Conservation (phyloP, 225 moss, liverwort and hornwort species). For the Ulota crispa region DNA sequence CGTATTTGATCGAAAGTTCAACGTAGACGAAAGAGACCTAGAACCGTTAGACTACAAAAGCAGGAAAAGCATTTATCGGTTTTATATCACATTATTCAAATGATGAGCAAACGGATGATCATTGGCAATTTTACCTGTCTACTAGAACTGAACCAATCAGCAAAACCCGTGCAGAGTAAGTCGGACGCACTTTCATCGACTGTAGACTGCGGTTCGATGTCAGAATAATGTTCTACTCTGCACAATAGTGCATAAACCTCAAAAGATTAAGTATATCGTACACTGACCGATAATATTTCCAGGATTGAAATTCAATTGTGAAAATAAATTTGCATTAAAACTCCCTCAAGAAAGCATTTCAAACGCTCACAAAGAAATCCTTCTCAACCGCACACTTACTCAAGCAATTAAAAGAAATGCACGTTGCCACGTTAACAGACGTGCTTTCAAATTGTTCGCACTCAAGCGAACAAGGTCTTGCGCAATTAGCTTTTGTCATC, state of each 20-base stretch:
- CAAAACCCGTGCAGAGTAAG: slow-evolving; percentile 7
- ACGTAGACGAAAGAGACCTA: not conserved
- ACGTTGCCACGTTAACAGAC: not conserved
- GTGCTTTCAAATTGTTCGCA: not conserved
- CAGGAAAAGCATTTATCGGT: not conserved
- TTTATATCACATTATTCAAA: not conserved
- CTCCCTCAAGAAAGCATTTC: not conserved
- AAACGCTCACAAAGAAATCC: not conserved
- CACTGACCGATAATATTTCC: not conserved
- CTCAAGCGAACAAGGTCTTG: not conserved
- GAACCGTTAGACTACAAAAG: not conserved
- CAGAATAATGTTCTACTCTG: slow-evolving; percentile 19
- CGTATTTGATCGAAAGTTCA: not conserved
- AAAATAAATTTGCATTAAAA: not conserved
- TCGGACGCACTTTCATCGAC: slow-evolving; percentile 28
- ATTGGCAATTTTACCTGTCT: slow-evolving; percentile 26
- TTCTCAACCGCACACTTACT: not conserved
- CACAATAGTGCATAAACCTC: not conserved
- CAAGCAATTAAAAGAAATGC: not conserved
- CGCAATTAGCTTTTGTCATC: not conserved
- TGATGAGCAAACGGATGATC: not conserved
- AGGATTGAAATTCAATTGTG: not conserved
- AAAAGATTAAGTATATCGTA: not conserved
- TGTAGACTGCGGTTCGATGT: slow-evolving; percentile 13
- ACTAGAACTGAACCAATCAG: slow-evolving; percentile 7